Base-by-base conservation (phyloP, 208 protist genomes). In the Crithidia expoeki region DNA sequence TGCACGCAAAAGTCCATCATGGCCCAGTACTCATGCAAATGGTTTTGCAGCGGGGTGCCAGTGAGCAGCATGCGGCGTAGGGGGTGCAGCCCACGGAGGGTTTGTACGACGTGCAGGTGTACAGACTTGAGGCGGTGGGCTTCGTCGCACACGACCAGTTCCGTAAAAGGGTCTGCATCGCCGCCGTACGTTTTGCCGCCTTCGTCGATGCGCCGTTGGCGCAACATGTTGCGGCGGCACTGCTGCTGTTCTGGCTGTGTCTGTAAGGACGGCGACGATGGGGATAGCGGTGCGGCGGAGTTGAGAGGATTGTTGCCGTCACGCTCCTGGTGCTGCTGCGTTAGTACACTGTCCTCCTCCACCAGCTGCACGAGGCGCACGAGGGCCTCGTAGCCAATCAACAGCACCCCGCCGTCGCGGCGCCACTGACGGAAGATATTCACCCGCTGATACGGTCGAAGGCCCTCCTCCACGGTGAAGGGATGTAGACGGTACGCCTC, bases 21-120 rank as follows among this genome's bases (percentile, higher is more conserved):
- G 16, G 81, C 83, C 80, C 87, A 94, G 77, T 97, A 97, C 80
- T 97, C 95, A 11, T 74, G 68, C 61, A 98, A 77, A 70, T 97
- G 85, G 76, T 98, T 98, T 74, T 98, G 95, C 7, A 98, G 76
- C 19, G 95, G 95, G 28, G 95, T 98, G 33, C 95, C 95, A 25
- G 89, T 96, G 27, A 98, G 82, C 25, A 97, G 74, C 25, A 98
- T 64, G 44, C 94, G 88, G 17, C 93, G 86, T 42, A 89, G 74
- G 28, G 95, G 94, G 55, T 92, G 74, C 27, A 97, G 64, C 4
- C 68, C 47, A 42, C 84, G 79, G 11, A 98, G 53, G 11, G 87
- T 87, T n/a, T 67, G 52, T 3, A 90, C 83, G 30, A 91, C 74
- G 58, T 95, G 81, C 60, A 96, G 75, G 19, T 93, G 78, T 1